Conservation (phyloP, 345 rosid species). For the Moringa oleifera region DNA sequence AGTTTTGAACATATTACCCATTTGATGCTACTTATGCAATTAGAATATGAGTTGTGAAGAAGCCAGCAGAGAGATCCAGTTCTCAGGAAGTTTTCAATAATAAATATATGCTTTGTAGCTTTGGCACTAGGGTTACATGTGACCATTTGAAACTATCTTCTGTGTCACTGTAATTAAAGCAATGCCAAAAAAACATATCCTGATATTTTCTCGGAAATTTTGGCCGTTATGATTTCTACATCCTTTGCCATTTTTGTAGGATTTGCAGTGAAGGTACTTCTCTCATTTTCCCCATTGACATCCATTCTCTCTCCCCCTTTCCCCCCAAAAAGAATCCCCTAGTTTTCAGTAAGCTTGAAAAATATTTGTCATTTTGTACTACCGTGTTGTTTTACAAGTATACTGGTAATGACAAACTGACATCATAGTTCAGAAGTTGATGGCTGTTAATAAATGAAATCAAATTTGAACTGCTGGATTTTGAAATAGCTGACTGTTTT, state of each 20-base stretch:
- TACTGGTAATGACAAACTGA: too few species aligned
- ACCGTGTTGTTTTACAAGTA: too few species aligned
- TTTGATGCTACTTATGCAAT: background rate
- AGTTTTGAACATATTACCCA: background rate
- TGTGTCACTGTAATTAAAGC: constrained; percentile 3
- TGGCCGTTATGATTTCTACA: constrained; percentile 8
- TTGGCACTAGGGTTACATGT: background rate
- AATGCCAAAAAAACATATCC: too few species aligned
- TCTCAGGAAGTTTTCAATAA: background rate
- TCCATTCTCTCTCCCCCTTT: too few species aligned
- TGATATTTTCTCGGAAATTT: too few species aligned
- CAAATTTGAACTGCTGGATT: too few species aligned
- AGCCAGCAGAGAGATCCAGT: background rate
- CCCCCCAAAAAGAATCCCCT: too few species aligned
- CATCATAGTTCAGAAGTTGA: too few species aligned
- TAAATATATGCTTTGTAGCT: constrained; percentile 5
- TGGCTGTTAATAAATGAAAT: too few species aligned
- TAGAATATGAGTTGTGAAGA: background rate
- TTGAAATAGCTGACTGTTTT: too few species aligned
- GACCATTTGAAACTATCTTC: constrained; percentile 7
- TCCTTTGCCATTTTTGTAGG: background rate
- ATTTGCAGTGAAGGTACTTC: constrained; percentile 8
- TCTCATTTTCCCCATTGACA: constrained; percentile 3
- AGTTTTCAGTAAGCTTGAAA: too few species aligned
- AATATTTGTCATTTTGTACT: too few species aligned